Percentiles rank a stretch among this genome's conserved stretches.
phyloP scores from a whole-genome alignment of 2,329 filamentous ascomycete genomes.

The Clarireedia sp. region DNA sequence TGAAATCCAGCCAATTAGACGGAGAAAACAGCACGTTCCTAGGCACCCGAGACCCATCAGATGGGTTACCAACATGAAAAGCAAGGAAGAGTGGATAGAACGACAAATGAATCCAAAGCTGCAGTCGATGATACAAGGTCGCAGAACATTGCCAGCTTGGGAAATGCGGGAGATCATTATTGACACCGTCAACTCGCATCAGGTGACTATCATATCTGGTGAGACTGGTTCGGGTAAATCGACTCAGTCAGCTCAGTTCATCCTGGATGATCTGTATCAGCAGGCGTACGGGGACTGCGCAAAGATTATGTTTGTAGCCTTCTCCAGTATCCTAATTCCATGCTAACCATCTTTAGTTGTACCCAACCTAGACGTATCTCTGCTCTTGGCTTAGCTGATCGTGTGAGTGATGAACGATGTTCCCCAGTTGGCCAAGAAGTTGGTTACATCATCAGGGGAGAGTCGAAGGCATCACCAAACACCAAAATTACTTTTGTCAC shows the following conservation, averaged over 20 bases:
- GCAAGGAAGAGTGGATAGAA: constrained; percentile 59
- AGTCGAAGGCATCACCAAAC: constrained; percentile 61
- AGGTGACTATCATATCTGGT: constrained; percentile 94
- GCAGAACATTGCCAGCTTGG: constrained; percentile 81
- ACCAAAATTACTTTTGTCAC: constrained; percentile 96
- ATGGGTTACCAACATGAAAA: constrained; percentile 53
- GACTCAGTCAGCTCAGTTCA: constrained; percentile 92
- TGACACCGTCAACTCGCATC: constrained; percentile 62
- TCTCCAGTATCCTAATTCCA: not conserved
- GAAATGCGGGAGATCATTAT: constrained; percentile 70
- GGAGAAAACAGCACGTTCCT: constrained; percentile 29
- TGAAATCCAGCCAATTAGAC: constrained; percentile 32
- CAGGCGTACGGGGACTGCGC: constrained; percentile 65
- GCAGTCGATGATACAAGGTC: constrained; percentile 65
- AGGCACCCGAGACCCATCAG: constrained; percentile 51
- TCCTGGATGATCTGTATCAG: constrained; percentile 82
- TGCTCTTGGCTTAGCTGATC: constrained; percentile 84
- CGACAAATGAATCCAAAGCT: constrained; percentile 59
- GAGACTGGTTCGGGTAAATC: constrained; percentile 97
- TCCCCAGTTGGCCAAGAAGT: constrained; percentile 76
- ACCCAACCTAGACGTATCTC: constrained; percentile 94
- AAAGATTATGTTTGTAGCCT: constrained; percentile 59
- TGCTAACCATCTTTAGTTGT: constrained; percentile 39
- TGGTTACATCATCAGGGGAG: constrained; percentile 85
- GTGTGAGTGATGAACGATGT: constrained; percentile 88